Evolutionary conservation across 768 basidiomycete genomes (phyloP).

Genomic region (Naganishia onofrii): DNA sequence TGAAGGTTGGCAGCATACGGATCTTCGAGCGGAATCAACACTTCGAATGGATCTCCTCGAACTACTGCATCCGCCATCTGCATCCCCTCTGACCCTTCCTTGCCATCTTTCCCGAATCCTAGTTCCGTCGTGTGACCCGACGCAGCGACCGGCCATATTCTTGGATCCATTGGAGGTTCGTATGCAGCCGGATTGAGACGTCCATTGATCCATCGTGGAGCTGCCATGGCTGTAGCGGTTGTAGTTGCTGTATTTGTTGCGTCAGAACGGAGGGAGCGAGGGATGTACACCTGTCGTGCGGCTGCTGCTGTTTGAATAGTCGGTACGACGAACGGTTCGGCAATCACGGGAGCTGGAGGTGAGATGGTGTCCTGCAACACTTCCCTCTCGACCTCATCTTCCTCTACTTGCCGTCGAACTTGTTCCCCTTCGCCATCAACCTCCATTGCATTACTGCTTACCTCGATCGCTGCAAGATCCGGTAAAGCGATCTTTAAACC

Average conservation of each 20-base stretch:
- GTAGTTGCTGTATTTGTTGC: not conserved
- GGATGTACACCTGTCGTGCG: constrained; percentile 2
- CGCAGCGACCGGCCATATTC: constrained; percentile 10
- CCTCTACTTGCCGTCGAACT: not conserved
- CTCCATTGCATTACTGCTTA: not conserved
- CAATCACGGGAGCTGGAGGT: not conserved
- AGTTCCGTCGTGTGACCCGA: constrained; percentile 7
- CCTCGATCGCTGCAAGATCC: not conserved
- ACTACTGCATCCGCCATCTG: not conserved
- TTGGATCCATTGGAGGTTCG: constrained; percentile 18
- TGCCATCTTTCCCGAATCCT: not conserved
- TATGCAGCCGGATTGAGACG: constrained; percentile 12
- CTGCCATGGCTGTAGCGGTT: not conserved
- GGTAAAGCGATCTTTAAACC: constrained; percentile 6
- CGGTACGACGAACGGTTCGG: not conserved
- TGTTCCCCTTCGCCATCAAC: not conserved
- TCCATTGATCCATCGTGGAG: not conserved
- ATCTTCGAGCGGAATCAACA: constrained; percentile 24
- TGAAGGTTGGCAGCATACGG: constrained; percentile 26
- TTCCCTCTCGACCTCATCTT: not conserved
- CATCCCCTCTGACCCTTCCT: not conserved
- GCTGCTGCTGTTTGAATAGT: not conserved
- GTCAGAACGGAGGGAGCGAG: not conserved
- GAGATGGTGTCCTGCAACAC: not conserved
- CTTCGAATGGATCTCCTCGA: not conserved